Percentiles rank a stretch among this genome's conserved stretches.
phyloP scores from a whole-genome alignment of 2,329 filamentous ascomycete genomes.

The Penicillium sp. region DNA sequence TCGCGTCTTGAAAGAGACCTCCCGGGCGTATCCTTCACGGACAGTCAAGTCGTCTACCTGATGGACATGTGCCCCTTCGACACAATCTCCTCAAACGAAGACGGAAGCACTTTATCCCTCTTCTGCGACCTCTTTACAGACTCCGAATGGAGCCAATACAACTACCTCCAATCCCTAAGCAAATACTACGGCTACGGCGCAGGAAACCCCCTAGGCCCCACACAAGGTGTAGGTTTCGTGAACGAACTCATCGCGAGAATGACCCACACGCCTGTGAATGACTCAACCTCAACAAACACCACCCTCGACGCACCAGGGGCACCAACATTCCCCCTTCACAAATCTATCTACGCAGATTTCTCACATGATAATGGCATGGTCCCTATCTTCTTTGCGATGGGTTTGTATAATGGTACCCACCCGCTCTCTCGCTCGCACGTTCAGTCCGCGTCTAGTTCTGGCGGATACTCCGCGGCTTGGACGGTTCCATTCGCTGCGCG shows the following conservation, averaged over 20 bases:
- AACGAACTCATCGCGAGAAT: conserved; percentile 87
- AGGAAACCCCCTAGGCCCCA: conserved; percentile 78
- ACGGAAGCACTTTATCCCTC: conserved; percentile 60
- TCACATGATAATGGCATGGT: conserved; percentile 90
- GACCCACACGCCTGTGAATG: conserved; percentile 67
- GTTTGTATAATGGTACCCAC: conserved; percentile 71
- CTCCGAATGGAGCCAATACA: conserved; percentile 76
- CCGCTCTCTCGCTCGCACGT: conserved; percentile 56
- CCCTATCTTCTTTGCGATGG: conserved; percentile 74
- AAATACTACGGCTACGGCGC: conserved; percentile 84
- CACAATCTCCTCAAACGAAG: conserved; percentile 66
- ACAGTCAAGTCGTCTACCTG: conserved; percentile 67
- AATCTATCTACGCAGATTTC: conserved; percentile 81
- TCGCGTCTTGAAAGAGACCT: conserved; percentile 71
- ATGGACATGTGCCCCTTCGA: conserved; percentile 92
- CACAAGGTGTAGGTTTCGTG: conserved; percentile 83
- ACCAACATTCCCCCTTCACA: conserved; percentile 73
- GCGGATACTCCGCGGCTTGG: conserved; percentile 77
- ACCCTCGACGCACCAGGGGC: conserved; percentile 69
- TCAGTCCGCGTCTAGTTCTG: conserved; percentile 56
- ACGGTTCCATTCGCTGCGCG: conserved; percentile 80
- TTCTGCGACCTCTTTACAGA: conserved; percentile 79
- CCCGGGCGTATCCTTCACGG: conserved; percentile 67
- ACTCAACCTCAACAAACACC: conserved; percentile 75
- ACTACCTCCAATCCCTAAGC: conserved; percentile 77